Conservation (phyloP, 2,329 filamentous ascomycete species). For the Fulvia fulva region DNA sequence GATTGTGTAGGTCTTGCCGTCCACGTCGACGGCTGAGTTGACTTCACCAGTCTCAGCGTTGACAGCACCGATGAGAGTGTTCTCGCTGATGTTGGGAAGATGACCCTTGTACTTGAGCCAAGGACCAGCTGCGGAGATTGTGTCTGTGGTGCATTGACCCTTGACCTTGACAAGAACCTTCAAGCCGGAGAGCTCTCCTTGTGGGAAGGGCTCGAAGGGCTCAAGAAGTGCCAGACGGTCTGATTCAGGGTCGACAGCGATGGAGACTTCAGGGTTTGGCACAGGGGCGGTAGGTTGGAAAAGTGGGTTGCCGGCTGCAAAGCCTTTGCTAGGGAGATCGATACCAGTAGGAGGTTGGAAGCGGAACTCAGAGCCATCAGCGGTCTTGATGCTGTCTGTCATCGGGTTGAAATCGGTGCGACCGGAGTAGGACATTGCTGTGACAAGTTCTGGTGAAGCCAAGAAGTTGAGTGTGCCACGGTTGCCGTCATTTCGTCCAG, state of each 20-base stretch:
- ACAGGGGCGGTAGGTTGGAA: slow-evolving; percentile 70
- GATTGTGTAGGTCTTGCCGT: slow-evolving; percentile 66
- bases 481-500: slow-evolving; percentile 94
- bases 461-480: slow-evolving; percentile 98
- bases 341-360: slow-evolving; percentile 70
- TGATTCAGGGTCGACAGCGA: slow-evolving; percentile 82
- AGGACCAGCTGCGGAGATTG: slow-evolving; percentile 91
- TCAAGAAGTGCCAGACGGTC: slow-evolving; percentile 86
- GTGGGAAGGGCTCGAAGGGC: slow-evolving; percentile 81
- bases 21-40: slow-evolving; percentile 84
- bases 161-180: slow-evolving; percentile 93
- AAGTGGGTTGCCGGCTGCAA: slow-evolving; percentile 70
- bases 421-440: slow-evolving; percentile 90
- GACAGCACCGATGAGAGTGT: slow-evolving; percentile 92
- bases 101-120: slow-evolving; percentile 99
- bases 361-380: slow-evolving; percentile 73
- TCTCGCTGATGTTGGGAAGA: slow-evolving; percentile 93
- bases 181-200: slow-evolving; percentile 66
- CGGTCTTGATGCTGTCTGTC: slow-evolving; percentile 76
- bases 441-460: slow-evolving; percentile 92
- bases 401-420: slow-evolving; percentile 94
- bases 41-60: slow-evolving; percentile 91
- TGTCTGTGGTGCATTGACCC: slow-evolving; percentile 98
- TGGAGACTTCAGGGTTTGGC: slow-evolving; percentile 65
- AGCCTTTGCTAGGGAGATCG: slow-evolving; percentile 66